Percentiles rank a stretch among this genome's conserved stretches.
These are phyloP conservation scores for Magnolia changhungtana DNA, from an alignment of 164 flowering plant species.

Conservation along the genomic window DNA sequence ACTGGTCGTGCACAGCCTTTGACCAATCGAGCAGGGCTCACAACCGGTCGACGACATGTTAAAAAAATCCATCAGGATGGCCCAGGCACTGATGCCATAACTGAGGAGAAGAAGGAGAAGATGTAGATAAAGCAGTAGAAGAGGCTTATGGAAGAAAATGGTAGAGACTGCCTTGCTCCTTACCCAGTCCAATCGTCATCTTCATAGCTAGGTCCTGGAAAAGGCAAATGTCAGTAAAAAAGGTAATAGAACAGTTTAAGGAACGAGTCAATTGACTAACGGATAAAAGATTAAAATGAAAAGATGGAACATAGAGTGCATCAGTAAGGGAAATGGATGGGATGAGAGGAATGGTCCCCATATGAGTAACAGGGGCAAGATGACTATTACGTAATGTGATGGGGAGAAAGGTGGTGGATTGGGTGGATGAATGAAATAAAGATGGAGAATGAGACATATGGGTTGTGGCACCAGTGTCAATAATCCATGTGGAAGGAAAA, in stretches of 20 bases:
- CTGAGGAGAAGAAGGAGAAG: too few species aligned
- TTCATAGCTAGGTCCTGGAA: not conserved
- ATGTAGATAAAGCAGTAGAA: too few species aligned
- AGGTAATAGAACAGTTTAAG: not conserved
- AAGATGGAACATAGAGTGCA: not conserved
- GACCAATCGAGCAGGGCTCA: too few species aligned
- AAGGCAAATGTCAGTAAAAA: not conserved
- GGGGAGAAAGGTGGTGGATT: too few species aligned
- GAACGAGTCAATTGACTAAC: not conserved
- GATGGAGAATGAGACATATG: too few species aligned
- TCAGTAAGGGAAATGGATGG: not conserved
- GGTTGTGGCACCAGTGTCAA: too few species aligned
- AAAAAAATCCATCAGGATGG: too few species aligned
- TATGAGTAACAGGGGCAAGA: not conserved
- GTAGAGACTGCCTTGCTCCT: not conserved
- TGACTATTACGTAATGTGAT: not conserved
- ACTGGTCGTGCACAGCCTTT: too few species aligned
- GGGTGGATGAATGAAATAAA: too few species aligned
- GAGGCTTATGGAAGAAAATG: not conserved
- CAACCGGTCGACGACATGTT: too few species aligned
- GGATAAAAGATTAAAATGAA: not conserved
- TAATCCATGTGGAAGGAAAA: too few species aligned
- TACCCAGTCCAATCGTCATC: constrained; percentile 1
- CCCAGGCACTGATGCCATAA: not conserved
- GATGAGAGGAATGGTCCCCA: not conserved